Evolutionary conservation across 2,329 filamentous ascomycete species (phyloP).

Genomic region (Whalleya microplaca): DNA sequence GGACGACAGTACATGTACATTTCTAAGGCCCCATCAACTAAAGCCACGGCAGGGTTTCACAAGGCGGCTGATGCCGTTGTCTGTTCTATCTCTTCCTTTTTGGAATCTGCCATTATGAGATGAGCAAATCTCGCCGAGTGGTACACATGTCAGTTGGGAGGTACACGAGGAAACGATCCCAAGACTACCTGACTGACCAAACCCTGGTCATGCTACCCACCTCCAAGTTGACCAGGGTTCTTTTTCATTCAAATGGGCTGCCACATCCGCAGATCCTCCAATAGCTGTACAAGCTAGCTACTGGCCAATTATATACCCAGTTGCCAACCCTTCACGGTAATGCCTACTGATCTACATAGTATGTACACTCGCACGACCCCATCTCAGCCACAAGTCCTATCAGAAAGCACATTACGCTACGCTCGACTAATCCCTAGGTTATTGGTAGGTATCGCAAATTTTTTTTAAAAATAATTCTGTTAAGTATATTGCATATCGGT

Average conservation of each 20-base stretch:
- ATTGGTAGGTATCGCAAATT: neutral
- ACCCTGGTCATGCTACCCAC: slow-evolving; percentile 25
- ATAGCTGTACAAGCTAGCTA: slow-evolving; percentile 28
- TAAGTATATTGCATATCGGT: neutral
- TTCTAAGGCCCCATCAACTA: slow-evolving; percentile 9
- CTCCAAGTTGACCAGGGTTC: slow-evolving; percentile 12
- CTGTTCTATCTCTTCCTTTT: slow-evolving; percentile 24
- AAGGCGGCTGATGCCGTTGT: slow-evolving; percentile 28
- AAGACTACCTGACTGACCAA: slow-evolving; percentile 2
- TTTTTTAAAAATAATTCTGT: neutral
- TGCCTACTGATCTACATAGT: slow-evolving; percentile 15
- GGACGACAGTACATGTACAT: slow-evolving; percentile 11
- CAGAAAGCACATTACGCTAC: neutral
- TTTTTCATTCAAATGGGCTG: slow-evolving; percentile 20
- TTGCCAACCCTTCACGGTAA: slow-evolving; percentile 22
- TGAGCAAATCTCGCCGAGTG: slow-evolving; percentile 35
- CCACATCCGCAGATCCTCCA: slow-evolving; percentile 27
- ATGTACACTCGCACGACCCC: neutral
- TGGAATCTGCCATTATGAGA: slow-evolving; percentile 28
- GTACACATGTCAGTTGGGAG: slow-evolving; percentile 30
- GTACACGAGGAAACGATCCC: slow-evolving; percentile 17
- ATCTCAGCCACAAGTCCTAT: neutral
- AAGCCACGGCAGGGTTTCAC: slow-evolving; percentile 25
- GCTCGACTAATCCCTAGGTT: neutral
- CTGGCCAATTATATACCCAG: slow-evolving; percentile 28